phyloP scores from a whole-genome alignment of 176 grass and related monocot genomes.

The Triticum timopheevii region DNA sequence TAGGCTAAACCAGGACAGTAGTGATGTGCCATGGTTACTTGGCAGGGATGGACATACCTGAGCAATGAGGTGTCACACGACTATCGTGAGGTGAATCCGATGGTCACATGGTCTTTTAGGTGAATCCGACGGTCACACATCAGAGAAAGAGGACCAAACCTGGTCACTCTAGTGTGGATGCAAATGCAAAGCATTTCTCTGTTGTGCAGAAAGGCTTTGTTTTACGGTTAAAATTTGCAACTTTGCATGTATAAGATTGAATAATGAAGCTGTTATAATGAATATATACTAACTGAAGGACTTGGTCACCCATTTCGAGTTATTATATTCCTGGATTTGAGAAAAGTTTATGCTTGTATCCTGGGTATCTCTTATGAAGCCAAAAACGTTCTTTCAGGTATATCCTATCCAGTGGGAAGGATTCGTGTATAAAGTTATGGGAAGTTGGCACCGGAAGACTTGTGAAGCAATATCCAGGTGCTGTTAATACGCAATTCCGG shows the following conservation, averaged over 20 bases:
- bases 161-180: not conserved
- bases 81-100: too few relatives aligned
- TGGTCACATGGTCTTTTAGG: too few relatives aligned
- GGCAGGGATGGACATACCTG: not conserved
- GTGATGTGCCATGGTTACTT: not conserved
- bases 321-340: not conserved
- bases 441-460: constrained; percentile 88
- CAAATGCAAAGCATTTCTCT: constrained; percentile 1
- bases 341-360: not conserved
- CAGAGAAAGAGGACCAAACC: too few relatives aligned
- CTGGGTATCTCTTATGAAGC: constrained; percentile 6
- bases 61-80: not conserved
- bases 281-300: not conserved
- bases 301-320: not conserved
- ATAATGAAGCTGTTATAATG: not conserved
- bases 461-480: constrained; percentile 82
- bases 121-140: too few relatives aligned
- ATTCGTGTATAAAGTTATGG: constrained; percentile 87
- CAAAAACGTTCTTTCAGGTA: constrained; percentile 55
- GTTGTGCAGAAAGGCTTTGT: not conserved
- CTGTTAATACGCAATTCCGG: constrained; percentile 65
- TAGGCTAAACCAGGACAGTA: not conserved
- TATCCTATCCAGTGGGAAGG: constrained; percentile 84
- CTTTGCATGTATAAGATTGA: constrained; percentile 18
- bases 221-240: not conserved